Percentiles rank a stretch among this genome's conserved stretches.
phyloP scores from a whole-genome alignment of 257 asterid species.

The Anisodus acutangulus region DNA sequence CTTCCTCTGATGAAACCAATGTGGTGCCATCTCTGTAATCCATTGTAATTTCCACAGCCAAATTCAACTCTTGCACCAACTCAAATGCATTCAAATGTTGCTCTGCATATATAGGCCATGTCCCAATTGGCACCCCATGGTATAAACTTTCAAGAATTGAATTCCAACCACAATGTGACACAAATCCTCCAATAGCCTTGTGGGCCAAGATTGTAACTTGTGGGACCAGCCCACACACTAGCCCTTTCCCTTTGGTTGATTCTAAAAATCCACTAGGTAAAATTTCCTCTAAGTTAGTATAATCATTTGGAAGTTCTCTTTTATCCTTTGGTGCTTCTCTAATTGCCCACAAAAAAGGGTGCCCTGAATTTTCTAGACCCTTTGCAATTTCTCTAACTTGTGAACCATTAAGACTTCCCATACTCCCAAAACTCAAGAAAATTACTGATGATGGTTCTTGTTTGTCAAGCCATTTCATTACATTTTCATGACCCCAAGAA shows the following conservation, averaged over 20 bases:
- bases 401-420: slow-evolving; percentile 21
- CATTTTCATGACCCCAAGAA: slow-evolving; percentile 28
- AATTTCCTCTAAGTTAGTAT: not conserved
- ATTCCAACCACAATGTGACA: slow-evolving; percentile 40
- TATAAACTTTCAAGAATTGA: slow-evolving; percentile 33
- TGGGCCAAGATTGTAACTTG: slow-evolving; percentile 37
- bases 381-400: slow-evolving; percentile 28
- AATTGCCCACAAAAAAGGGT: slow-evolving; percentile 36
- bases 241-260: slow-evolving; percentile 28
- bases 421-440: slow-evolving; percentile 33
- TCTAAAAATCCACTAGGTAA: slow-evolving; percentile 29
- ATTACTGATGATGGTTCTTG: slow-evolving; percentile 32
- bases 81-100: slow-evolving; percentile 39
- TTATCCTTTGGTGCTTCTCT: slow-evolving; percentile 22
- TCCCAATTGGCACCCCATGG: slow-evolving; percentile 31
- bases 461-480: slow-evolving; percentile 33
- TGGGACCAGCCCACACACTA: slow-evolving; percentile 36
- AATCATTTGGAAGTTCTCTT: slow-evolving; percentile 20
- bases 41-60: slow-evolving; percentile 34
- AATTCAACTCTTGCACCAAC: slow-evolving; percentile 34
- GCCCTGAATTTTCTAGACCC: slow-evolving; percentile 26
- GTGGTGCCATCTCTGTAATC: slow-evolving; percentile 25
- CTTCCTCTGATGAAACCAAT: slow-evolving; percentile 29
- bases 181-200: slow-evolving; percentile 35
- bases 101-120: slow-evolving; percentile 41